Base-by-base conservation (phyloP, 495 filamentous ascomycete species). In the Parathielavia appendiculata region DNA sequence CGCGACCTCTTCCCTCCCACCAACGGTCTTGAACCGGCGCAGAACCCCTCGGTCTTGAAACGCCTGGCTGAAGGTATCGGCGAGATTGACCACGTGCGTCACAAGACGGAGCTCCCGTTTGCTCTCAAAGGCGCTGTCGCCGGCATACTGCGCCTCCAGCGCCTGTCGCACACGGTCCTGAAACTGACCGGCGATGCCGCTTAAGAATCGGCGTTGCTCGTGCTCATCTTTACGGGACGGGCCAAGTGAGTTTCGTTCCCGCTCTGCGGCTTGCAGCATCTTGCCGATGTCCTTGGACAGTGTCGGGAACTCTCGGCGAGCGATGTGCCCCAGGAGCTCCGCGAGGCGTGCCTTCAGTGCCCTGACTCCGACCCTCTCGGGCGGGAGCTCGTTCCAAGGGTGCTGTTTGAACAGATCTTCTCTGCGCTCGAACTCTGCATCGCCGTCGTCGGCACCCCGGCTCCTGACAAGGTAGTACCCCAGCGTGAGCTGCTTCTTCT, bases 391-490 rank as follows among this genome's bases (percentile, higher is more conserved):
- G 30, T 61, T 71, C 81, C 81, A 86, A 60, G 60, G 71, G 7
- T 56, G 30, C 12, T 64, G 41, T 1, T 49, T 69, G 38, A 77
- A 69, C 36, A 64, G 57, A 0, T 54, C 49, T 54, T 78, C 76
- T 5, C 59, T 48, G 19, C 17, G 36, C 10, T 51, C 17, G 14
- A 68, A 69, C 5, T 65, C 62, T 4, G 17, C 43, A 17, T 54
- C 59, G 0, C 17, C 38, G 35, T 52, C 40, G 41, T 54, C 62
- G 12, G 76, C 71, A 4, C 80, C 76, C 16, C 74, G 74, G 65
- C 86, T 87, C 2, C 76, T 72, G 1, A 88, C 76, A 9, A 85
- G 40, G 44, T 72, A 76, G 67, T 79, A 87, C 0, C 85, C 84
- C 9, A 85, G 77, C 9, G 68, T 71, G 0, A 81, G 64, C 4